Conservation (phyloP, 1,139 yeast genomes). For the Sugiyamaella novakii region DNA sequence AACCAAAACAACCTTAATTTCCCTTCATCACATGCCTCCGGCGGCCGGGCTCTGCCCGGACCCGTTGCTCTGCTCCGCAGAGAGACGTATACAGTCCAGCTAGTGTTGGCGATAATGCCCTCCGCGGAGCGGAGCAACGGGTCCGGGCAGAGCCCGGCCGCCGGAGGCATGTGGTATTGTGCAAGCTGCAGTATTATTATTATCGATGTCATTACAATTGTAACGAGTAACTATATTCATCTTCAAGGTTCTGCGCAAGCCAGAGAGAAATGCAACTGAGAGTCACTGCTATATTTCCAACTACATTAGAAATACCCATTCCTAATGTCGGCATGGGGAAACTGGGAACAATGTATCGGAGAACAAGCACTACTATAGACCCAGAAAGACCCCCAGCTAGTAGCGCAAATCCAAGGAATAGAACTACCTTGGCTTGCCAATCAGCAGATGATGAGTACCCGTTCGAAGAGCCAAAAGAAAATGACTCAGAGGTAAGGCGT, state of each 20-base stretch:
- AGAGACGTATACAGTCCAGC: neutral
- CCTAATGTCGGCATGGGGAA: slow-evolving; percentile 84
- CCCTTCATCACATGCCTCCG: too few species aligned
- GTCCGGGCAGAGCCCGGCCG: slow-evolving; percentile 2
- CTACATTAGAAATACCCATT: slow-evolving; percentile 90
- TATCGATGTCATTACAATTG: slow-evolving; percentile 55
- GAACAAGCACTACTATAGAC: slow-evolving; percentile 79
- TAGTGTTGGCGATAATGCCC: too few species aligned
- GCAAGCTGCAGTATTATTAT: too few species aligned
- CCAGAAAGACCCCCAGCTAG: slow-evolving; percentile 96
- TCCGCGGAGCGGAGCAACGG: neutral
- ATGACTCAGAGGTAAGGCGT: slow-evolving; percentile 61
- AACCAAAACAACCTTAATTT: neutral
- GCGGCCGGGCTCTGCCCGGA: neutral
- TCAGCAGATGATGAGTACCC: slow-evolving; percentile 55
- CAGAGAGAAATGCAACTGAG: slow-evolving; percentile 84
- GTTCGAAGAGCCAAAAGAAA: slow-evolving; percentile 51
- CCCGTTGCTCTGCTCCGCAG: neutral
- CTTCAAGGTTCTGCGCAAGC: slow-evolving; percentile 94
- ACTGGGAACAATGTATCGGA: slow-evolving; percentile 79
- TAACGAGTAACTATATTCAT: slow-evolving; percentile 89
- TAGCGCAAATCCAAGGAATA: slow-evolving; percentile 88
- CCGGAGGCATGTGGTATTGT: slow-evolving; percentile 14
- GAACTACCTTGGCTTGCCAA: slow-evolving; percentile 90
- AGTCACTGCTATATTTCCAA: slow-evolving; percentile 78